Base-by-base conservation (phyloP, 1,284 basidiomycete species). In the Ceratobasidium sp. region DNA sequence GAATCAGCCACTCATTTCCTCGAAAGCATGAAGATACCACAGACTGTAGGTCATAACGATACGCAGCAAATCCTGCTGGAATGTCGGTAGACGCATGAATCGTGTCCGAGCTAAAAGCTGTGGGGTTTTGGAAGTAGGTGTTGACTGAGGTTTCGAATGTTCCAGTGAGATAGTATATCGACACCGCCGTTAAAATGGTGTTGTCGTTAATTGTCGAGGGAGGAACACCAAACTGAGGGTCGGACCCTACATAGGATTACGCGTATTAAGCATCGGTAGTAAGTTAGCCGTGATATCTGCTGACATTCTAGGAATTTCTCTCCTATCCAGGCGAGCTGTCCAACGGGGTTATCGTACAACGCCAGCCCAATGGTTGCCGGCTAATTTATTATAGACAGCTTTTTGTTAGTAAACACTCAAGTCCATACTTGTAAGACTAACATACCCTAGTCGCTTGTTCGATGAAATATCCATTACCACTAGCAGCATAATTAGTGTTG, bases 341-440 rank as follows among this genome's bases (percentile, higher is more conserved):
- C 78, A 26, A 79, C 62, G 1, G 78, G 76, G 40, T 74, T 79
- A 42, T 79, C 78, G 40, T 64, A 52, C 38, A 79, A 42, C 7
- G 76, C 78, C 12, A 79, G 68, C 4, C 78, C 78, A n/a, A 79
- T 71, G 1, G 78, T 79, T 40, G 70, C 57, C 40, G 78, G 78
- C 78, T 79, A 64, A 5, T 57, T 23, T 10, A 33, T 13, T 12
- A 4, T 20, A 12, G 20, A 3, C 23, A n/a, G 6, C 20, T 5
- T 54, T 3, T 20, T 15, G 40, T 23, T 42, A 46, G 44, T 6
- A 46, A 46, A 17, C 17, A 64, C 40, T 54, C 56, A 28, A 65
- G 44, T 9, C 13, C 44, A 40, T 38, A 62, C 3, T 15, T 56
- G 40, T 44, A 23, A 26, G 52, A 50, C 42, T 44, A 42, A 54